Conservation (phyloP, 768 basidiomycete species). For the Mycena rosella region DNA sequence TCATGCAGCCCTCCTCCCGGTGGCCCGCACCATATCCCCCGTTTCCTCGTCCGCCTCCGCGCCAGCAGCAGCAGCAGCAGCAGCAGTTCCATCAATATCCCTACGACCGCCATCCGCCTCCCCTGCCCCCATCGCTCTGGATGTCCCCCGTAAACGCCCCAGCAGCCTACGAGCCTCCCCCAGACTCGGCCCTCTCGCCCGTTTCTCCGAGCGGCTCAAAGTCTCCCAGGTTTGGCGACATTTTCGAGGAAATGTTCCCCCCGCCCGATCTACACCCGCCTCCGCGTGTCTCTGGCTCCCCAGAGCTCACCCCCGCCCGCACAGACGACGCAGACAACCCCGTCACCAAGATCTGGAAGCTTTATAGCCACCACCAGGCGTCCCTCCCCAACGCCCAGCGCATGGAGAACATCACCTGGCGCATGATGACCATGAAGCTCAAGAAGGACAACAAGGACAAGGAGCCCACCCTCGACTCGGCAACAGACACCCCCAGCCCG, state of each 20-base stretch:
- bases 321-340: slow-evolving; percentile 23
- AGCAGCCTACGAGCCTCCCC: slow-evolving; percentile 52
- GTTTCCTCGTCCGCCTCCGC: slow-evolving; percentile 27
- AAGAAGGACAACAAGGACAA: slow-evolving; percentile 91
- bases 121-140: slow-evolving; percentile 84
- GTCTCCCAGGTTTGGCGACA: slow-evolving; percentile 68
- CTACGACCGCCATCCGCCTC: slow-evolving; percentile 64
- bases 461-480: slow-evolving; percentile 48
- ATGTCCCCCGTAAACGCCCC: slow-evolving; percentile 79
- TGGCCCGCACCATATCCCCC: slow-evolving; percentile 32
- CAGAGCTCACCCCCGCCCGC: slow-evolving; percentile 39
- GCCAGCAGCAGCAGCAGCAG: slow-evolving; percentile 22
- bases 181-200: slow-evolving; percentile 55
- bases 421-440: slow-evolving; percentile 97
- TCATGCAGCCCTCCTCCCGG: slow-evolving; percentile 35
- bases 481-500: slow-evolving; percentile 32
- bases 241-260: slow-evolving; percentile 79
- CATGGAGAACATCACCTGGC: slow-evolving; percentile 98
- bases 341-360: slow-evolving; percentile 97
- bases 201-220: slow-evolving; percentile 62
- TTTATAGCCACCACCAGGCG: slow-evolving; percentile 94
- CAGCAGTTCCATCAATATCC: slow-evolving; percentile 41
- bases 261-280: slow-evolving; percentile 31
- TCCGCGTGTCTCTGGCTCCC: slow-evolving; percentile 53
- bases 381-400: slow-evolving; percentile 90